Evolutionary conservation across 352 stramenopile genomes (phyloP).

Genomic region (Pythium angustatum): DNA sequence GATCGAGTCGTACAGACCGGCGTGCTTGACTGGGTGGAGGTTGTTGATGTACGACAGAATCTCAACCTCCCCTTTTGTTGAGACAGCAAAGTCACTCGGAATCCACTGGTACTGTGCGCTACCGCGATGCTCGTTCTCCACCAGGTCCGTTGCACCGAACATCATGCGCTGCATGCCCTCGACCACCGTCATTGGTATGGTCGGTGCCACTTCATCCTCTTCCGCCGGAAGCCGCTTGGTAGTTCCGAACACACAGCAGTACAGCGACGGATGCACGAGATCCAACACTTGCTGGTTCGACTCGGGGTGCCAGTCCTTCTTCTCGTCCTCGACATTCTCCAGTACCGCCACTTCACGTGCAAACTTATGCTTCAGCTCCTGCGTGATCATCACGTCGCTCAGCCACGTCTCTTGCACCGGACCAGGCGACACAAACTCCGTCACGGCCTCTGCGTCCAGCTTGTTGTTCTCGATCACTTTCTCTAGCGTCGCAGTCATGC

Average conservation of each 20-base stretch:
- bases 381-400: constrained; percentile 34
- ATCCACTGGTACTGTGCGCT: constrained; percentile 35
- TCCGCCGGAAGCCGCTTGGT: constrained; percentile 21
- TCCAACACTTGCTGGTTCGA: constrained; percentile 54
- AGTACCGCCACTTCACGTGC: constrained; percentile 27
- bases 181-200: not conserved
- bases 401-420: constrained; percentile 41
- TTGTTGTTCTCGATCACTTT: constrained; percentile 23
- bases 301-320: constrained; percentile 61
- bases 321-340: constrained; percentile 39
- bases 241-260: constrained; percentile 49
- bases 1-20: constrained; percentile 30
- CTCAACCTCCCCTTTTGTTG: constrained; percentile 10
- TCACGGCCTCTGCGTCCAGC: not conserved
- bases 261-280: constrained; percentile 63
- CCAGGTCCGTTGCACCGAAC: constrained; percentile 20
- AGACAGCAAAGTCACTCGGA: constrained; percentile 30
- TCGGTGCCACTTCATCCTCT: not conserved
- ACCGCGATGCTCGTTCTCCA: constrained; percentile 22
- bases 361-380: constrained; percentile 34
- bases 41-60: constrained; percentile 47
- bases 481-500: constrained; percentile 22
- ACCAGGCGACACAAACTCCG: constrained; percentile 32
- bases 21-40: constrained; percentile 31
- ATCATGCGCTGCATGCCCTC: constrained; percentile 42